These are phyloP conservation scores for Sugiyamaella chiloensis DNA, from an alignment of 805 yeast genomes.

Conservation along the genomic window DNA sequence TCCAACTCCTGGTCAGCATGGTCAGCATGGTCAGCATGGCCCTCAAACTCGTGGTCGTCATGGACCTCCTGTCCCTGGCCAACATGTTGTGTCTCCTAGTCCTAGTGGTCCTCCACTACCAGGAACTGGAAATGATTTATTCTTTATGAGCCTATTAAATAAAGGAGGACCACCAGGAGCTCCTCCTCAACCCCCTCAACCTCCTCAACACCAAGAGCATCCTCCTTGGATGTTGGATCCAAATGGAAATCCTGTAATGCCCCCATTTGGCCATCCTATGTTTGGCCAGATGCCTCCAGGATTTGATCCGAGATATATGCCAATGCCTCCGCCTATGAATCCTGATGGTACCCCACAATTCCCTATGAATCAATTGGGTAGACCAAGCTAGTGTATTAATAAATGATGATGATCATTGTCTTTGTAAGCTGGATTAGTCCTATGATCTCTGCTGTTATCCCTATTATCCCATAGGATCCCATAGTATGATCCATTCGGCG, in stretches of 20 bases:
- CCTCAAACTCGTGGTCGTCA: not conserved
- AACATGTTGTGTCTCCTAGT: constrained; percentile 3
- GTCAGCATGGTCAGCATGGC: constrained; percentile 3
- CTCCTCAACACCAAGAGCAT: constrained; percentile 11
- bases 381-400: too few species aligned
- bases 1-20: constrained; percentile 11
- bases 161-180: constrained; percentile 12
- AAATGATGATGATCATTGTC: too few species aligned
- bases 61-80: not conserved
- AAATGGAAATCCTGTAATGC: constrained; percentile 15
- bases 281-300: constrained; percentile 20
- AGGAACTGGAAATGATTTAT: constrained; percentile 20
- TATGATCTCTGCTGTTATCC: too few species aligned
- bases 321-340: constrained; percentile 14
- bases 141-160: constrained; percentile 26
- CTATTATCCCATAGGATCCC: too few species aligned
- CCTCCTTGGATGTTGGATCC: constrained; percentile 17
- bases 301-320: constrained; percentile 14
- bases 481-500: too few species aligned
- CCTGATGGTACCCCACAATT: constrained; percentile 15
- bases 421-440: too few species aligned
- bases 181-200: not conserved
- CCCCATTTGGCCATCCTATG: constrained; percentile 20
- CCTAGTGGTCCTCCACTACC: constrained; percentile 5
- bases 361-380: constrained; percentile 14